Percentiles rank a stretch among this genome's conserved stretches.
Conservation (phyloP, 768 basidiomycete genomes). For the Suillus decipiens region DNA sequence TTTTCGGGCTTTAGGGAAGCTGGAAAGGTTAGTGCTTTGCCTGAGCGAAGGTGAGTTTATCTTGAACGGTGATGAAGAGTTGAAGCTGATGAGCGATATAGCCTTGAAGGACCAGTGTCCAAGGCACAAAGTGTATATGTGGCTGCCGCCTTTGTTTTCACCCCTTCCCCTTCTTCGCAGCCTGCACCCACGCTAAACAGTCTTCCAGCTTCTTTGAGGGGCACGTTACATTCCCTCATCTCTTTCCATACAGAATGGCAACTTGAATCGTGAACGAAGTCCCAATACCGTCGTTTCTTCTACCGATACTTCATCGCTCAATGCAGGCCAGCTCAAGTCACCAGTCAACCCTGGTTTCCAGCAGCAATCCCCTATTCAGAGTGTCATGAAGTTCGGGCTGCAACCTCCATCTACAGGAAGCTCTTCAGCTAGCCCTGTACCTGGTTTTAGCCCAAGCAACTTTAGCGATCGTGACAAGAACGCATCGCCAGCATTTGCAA, state of each 20-base stretch:
- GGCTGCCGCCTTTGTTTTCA: neutral
- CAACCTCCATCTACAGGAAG: neutral
- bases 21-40: neutral
- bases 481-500: slow-evolving; percentile 13
- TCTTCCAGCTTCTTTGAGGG: slow-evolving; percentile 25
- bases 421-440: slow-evolving; percentile 17
- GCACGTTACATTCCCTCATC: slow-evolving; percentile 22
- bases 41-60: slow-evolving; percentile 22
- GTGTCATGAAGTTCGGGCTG: slow-evolving; percentile 13
- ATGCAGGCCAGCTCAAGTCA: slow-evolving; percentile 34
- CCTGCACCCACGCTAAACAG: slow-evolving; percentile 10
- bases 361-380: slow-evolving; percentile 13
- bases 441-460: slow-evolving; percentile 13
- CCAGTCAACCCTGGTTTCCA: slow-evolving; percentile 41
- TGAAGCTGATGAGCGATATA: slow-evolving; percentile 14
- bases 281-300: slow-evolving; percentile 10
- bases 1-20: slow-evolving; percentile 70
- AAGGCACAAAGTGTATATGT: neutral
- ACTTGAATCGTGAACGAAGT: slow-evolving; percentile 12
- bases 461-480: slow-evolving; percentile 25
- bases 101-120: slow-evolving; percentile 27
- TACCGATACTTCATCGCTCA: slow-evolving; percentile 36
- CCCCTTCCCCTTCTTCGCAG: neutral
- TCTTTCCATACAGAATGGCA: slow-evolving; percentile 16
- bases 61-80: slow-evolving; percentile 3